Base-by-base conservation (phyloP, 352 stramenopile species). In the Globisporangium cederbergense region DNA sequence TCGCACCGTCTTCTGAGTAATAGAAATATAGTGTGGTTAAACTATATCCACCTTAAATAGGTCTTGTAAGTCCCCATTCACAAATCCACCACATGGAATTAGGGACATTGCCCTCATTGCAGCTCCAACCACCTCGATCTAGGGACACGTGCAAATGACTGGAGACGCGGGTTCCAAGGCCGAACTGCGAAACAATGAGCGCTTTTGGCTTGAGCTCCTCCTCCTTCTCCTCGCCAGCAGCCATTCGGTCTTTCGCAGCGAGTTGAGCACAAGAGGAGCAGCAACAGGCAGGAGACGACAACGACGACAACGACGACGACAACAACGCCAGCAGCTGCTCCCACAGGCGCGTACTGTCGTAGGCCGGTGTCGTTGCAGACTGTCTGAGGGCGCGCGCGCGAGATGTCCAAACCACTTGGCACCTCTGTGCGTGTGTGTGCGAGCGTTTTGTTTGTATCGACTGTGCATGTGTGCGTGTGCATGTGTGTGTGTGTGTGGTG, bases 241-340 rank as follows among this genome's bases (percentile, higher is more conserved):
- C 13, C 60, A 65, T 65, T 65, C 38, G 25, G 36, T 28, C 51
- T 54, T 60, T 65, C 6, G 60, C 60, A 30, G 28, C 47, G 20
- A 30, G 28, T 55, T n/a, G 42, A 25, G 10, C 25, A 62, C 43
- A 28, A 38, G 25, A 53, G 28, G 4, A 18, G 34, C 8, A 45
- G 10, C 13, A 18, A 18, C 38, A 45, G 38, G 38, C 38, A 18
- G 40, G 40, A 13, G 14, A 4, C 14, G n/a, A 20, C 25, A 53
- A 43, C 25, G 28, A 18, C 14, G 54, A 22, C 6, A 46, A n/a
- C n/a, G 22, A 34, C 40, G 14, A 13, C 11, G 16, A 20, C 25
- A 65, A 43, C 25, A 45, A 25, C 14, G 55, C 22, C 5, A 53
- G 22, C 53, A 59, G 30, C 16, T 30, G 7, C 51, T 46, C 13